Percentiles rank a stretch among this genome's conserved stretches.
These are phyloP conservation scores for Cucurbita argyrosperma DNA, from an alignment of 306 rosid species.

Conservation along the genomic window DNA sequence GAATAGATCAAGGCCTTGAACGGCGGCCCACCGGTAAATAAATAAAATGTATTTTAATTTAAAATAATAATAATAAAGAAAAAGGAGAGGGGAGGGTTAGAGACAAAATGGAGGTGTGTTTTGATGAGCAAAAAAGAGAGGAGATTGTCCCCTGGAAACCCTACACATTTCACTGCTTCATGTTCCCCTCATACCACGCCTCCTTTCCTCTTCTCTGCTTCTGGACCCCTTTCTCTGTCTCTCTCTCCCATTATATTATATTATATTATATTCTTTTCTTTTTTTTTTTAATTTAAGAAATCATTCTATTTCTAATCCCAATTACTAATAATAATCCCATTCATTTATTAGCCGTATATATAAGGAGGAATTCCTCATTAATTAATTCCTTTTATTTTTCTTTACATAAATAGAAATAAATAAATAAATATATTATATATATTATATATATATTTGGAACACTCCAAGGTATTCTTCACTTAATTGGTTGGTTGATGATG, in stretches of 20 bases:
- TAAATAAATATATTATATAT: neutral
- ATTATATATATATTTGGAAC: neutral
- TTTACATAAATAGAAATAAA: neutral
- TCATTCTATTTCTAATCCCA: too few species aligned
- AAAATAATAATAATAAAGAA: too few species aligned
- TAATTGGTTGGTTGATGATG: neutral
- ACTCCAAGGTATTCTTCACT: neutral
- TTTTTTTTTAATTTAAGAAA: neutral
- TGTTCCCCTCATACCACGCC: constrained; percentile 50
- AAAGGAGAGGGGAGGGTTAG: neutral
- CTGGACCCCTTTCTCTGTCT: neutral
- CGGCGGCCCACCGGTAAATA: constrained; percentile 6
- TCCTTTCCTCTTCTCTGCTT: constrained; percentile 4
- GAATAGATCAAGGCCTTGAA: constrained; percentile 9
- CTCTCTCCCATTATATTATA: neutral
- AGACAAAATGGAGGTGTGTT: constrained; percentile 36
- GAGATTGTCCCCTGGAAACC: constrained; percentile 50
- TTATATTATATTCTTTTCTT: neutral
- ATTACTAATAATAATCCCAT: too few species aligned
- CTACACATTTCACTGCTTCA: constrained; percentile 30
- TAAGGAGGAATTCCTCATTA: too few species aligned
- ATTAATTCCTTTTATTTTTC: too few species aligned
- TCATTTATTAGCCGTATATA: too few species aligned
- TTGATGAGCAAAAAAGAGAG: constrained; percentile 27
- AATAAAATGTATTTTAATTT: neutral